Evolutionary conservation across 768 basidiomycete genomes (phyloP).

Genomic region (Cystofilobasidium ferigula): DNA sequence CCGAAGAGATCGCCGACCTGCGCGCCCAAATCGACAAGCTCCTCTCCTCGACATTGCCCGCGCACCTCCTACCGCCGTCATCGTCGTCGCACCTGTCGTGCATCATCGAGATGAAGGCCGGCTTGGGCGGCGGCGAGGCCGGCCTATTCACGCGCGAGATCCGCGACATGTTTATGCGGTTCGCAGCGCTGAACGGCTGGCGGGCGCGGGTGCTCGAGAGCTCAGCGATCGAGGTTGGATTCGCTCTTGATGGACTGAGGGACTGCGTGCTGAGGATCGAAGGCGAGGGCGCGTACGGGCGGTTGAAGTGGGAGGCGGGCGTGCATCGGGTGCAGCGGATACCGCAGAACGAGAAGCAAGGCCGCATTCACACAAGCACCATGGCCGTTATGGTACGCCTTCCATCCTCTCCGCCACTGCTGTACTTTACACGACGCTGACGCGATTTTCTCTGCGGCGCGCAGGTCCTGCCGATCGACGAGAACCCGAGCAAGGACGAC

Average conservation of each 20-base stretch:
- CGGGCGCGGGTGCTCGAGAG: slow-evolving; percentile 39
- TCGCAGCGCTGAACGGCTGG: slow-evolving; percentile 53
- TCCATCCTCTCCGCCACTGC: neutral
- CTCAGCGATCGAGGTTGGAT: slow-evolving; percentile 9
- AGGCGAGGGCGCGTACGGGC: slow-evolving; percentile 66
- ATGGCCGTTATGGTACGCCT: slow-evolving; percentile 66
- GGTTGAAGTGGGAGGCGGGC: slow-evolving; percentile 78
- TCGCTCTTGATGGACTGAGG: slow-evolving; percentile 31
- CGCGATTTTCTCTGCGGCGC: neutral
- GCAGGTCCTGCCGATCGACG: slow-evolving; percentile 70
- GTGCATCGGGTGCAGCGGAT: slow-evolving; percentile 93
- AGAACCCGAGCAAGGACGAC: slow-evolving; percentile 51
- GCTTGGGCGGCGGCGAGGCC: slow-evolving; percentile 83
- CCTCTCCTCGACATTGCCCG: slow-evolving; percentile 45
- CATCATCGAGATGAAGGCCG: slow-evolving; percentile 80
- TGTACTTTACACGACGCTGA: neutral
- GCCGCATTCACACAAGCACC: slow-evolving; percentile 84
- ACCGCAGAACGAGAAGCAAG: slow-evolving; percentile 76
- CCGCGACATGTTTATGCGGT: slow-evolving; percentile 67
- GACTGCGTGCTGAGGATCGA: slow-evolving; percentile 56
- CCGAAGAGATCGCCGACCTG: slow-evolving; percentile 53
- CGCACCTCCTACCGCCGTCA: slow-evolving; percentile 62
- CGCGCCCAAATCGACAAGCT: slow-evolving; percentile 34
- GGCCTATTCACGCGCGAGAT: slow-evolving; percentile 68
- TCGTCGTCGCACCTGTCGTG: slow-evolving; percentile 58